A percentile compares a stretch with the other conserved stretches of the same genome.
Evolutionary conservation across 441 rosid species (phyloP).

Genomic region (Erodium chrysanthum): DNA sequence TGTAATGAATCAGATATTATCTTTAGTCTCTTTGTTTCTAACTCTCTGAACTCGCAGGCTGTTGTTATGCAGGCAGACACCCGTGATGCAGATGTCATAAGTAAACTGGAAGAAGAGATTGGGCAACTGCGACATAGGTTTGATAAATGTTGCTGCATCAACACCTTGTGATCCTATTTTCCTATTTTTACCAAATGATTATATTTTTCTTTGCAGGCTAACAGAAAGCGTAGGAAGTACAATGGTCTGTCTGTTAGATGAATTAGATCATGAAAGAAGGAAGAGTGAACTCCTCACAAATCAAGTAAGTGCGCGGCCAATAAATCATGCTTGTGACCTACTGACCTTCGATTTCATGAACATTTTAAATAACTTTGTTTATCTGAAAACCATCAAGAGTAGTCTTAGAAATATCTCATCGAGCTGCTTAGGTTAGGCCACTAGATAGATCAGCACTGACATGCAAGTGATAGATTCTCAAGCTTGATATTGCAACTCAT

Average conservation of each 20-base stretch:
- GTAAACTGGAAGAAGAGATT: not conserved
- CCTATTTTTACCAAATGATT: not conserved
- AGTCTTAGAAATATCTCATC: not conserved
- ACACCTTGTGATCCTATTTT: not conserved
- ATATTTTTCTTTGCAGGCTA: not conserved
- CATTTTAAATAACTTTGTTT: not conserved
- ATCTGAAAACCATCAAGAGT: not conserved
- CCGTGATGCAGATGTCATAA: not conserved
- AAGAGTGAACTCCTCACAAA: not conserved
- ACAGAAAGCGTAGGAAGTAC: not conserved
- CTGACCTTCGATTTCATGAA: not conserved
- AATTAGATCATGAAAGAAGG: not conserved
- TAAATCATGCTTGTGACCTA: not conserved
- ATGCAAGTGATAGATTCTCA: no score
- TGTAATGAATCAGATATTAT: not conserved
- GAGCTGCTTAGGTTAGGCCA: not conserved
- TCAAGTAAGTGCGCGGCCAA: not conserved
- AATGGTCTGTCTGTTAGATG: not conserved
- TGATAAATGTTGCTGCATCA: not conserved
- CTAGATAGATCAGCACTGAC: no score
- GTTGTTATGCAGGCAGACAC: not conserved
- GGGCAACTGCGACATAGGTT: not conserved
- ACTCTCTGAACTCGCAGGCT: not conserved
- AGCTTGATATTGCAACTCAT: not conserved
- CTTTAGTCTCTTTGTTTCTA: not conserved